These are phyloP conservation scores for Amphicarpaea edgeworthii DNA, from an alignment of 306 rosid species.

Conservation along the genomic window DNA sequence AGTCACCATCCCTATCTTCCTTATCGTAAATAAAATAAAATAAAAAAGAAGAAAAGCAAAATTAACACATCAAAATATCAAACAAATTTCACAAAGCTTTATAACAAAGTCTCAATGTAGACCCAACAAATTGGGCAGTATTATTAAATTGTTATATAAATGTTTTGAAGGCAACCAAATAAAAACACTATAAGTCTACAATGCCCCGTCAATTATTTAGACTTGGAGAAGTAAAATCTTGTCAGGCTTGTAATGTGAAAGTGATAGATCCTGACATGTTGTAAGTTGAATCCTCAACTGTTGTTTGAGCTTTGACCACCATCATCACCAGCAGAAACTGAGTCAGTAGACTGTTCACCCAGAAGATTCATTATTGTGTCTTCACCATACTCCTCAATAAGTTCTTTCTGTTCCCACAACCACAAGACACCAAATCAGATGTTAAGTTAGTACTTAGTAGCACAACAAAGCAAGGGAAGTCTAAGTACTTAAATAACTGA, in stretches of 20 bases:
- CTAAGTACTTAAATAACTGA: not conserved
- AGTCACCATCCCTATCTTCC: too few species aligned
- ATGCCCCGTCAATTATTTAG: not conserved
- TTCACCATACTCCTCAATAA: constrained; percentile 40
- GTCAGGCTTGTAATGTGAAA: not conserved
- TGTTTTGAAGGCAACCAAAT: not conserved
- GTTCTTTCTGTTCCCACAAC: constrained; percentile 51
- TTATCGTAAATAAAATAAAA: too few species aligned
- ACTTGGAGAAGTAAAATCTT: too few species aligned
- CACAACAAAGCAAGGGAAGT: not conserved
- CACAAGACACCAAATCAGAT: constrained; percentile 30
- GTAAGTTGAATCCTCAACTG: constrained; percentile 4
- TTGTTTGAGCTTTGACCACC: constrained; percentile 16
- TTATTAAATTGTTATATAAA: not conserved
- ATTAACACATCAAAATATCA: not conserved
- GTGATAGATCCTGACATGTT: not conserved
- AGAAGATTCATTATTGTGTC: constrained; percentile 43
- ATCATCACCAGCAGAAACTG: not conserved
- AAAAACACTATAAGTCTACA: not conserved
- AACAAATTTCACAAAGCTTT: not conserved
- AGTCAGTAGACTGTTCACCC: constrained; percentile 17
- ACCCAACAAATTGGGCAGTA: not conserved
- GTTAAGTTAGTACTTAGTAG: not conserved
- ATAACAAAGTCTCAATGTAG: not conserved
- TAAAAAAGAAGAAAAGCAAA: not conserved